Percentiles rank a stretch among this genome's conserved stretches.
Evolutionary conservation across 1,284 basidiomycete genomes (phyloP).

Genomic region (Papiliotrema laurentii): DNA sequence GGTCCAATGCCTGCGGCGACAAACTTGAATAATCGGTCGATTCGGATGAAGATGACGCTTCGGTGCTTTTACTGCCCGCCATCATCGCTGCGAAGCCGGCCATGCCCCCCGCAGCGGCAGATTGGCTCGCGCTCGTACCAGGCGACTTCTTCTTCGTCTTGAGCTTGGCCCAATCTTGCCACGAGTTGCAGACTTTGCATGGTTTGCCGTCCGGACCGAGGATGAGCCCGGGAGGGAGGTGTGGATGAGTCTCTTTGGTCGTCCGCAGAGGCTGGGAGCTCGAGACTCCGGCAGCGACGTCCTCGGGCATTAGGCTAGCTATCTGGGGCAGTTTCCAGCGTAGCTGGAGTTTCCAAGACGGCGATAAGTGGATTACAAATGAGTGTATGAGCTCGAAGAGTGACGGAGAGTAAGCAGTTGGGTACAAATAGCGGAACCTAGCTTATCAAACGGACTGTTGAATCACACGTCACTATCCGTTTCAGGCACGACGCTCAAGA

Average conservation of each 20-base stretch:
- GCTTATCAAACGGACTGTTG: too few species aligned
- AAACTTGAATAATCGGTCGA: constrained; percentile 6
- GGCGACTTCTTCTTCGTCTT: constrained; percentile 39
- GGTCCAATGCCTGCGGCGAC: constrained; percentile 15
- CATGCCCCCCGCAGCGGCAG: constrained; percentile 15
- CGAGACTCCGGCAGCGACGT: too few species aligned
- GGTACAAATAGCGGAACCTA: too few species aligned
- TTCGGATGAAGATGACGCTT: too few species aligned
- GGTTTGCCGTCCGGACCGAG: constrained; percentile 88
- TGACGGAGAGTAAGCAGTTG: too few species aligned
- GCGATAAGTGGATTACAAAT: too few species aligned
- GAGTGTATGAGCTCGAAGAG: too few species aligned
- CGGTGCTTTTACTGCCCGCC: constrained; percentile 14
- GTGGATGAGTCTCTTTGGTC: constrained; percentile 45
- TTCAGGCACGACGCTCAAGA: too few species aligned
- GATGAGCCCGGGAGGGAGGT: constrained; percentile 69
- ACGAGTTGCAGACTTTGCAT: constrained; percentile 83
- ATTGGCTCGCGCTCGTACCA: constrained; percentile 6
- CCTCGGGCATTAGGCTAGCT: too few species aligned
- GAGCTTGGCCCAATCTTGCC: constrained; percentile 64
- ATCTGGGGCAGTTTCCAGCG: too few species aligned
- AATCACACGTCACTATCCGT: too few species aligned
- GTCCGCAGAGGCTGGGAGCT: constrained; percentile 21
- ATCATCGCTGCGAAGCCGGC: constrained; percentile 25
- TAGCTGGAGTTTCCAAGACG: too few species aligned